These are phyloP conservation scores for Sarcomyxa edulis DNA, from an alignment of 768 basidiomycete species.

Conservation along the genomic window DNA sequence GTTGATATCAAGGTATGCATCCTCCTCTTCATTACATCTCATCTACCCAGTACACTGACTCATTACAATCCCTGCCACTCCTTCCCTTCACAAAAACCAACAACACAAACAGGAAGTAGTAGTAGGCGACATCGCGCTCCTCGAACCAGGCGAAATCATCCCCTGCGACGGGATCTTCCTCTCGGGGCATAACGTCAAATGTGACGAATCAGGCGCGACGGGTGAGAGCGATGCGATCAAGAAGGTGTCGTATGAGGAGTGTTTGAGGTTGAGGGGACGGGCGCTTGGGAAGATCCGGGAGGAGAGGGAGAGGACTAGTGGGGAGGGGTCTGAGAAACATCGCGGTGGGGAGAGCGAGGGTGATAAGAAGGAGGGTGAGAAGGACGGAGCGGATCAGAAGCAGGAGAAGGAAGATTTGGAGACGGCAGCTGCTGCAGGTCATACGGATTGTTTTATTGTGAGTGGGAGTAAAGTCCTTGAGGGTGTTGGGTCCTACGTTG, in stretches of 20 bases:
- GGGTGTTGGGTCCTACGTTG: slow-evolving; percentile 89
- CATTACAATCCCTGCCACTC: too few species aligned
- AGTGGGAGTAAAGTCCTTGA: slow-evolving; percentile 92
- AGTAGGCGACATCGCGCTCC: slow-evolving; percentile 86
- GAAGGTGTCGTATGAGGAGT: slow-evolving; percentile 77
- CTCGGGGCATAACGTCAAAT: slow-evolving; percentile 87
- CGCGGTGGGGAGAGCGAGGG: slow-evolving; percentile 9
- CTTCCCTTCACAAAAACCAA: too few species aligned
- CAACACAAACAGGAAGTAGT: slow-evolving; percentile 79
- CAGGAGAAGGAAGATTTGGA: slow-evolving; percentile 9
- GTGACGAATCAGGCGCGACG: slow-evolving; percentile 95
- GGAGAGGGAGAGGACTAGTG: slow-evolving; percentile 10
- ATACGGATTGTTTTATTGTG: slow-evolving; percentile 89
- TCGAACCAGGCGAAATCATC: slow-evolving; percentile 94
- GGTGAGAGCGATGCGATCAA: slow-evolving; percentile 96
- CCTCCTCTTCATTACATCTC: slow-evolving; percentile 1
- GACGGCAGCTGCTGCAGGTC: slow-evolving; percentile 24
- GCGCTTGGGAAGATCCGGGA: too few species aligned
- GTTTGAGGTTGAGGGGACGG: slow-evolving; percentile 35
- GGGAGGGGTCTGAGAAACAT: neutral
- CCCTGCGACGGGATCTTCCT: slow-evolving; percentile 97
- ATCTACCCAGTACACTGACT: too few species aligned
- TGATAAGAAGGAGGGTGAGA: slow-evolving; percentile 10
- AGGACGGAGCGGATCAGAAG: neutral
- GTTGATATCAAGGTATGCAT: slow-evolving; percentile 72